Conservation (phyloP, 352 stramenopile species). For the Globisporangium cederbergense region DNA sequence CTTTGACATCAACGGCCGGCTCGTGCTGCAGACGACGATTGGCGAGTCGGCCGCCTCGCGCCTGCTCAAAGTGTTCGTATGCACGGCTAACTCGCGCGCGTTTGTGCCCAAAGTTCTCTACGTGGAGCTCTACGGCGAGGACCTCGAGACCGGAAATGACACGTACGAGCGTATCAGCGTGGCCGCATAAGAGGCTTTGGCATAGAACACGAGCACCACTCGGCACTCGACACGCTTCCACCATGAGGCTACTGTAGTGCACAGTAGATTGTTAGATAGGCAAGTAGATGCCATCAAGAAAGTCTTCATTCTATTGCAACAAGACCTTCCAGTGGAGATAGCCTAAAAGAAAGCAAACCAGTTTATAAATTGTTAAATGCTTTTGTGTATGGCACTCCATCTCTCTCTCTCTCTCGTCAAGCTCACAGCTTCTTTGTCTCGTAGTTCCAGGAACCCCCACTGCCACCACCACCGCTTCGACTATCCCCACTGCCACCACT, state of each 20-base stretch:
- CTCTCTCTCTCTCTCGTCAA: conserved; percentile 3
- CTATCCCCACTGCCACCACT: conserved; percentile 7
- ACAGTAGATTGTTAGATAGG: not conserved
- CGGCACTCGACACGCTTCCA: not conserved
- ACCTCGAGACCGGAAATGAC: conserved; percentile 39
- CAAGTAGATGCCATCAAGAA: not conserved
- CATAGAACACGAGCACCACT: not conserved
- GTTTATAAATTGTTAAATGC: conserved; percentile 11
- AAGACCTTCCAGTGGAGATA: not conserved
- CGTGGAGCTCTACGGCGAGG: conserved; percentile 67
- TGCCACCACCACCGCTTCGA: conserved; percentile 3
- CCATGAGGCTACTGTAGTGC: not conserved
- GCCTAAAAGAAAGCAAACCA: conserved; percentile 4
- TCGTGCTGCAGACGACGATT: conserved; percentile 62
- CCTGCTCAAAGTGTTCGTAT: conserved; percentile 74
- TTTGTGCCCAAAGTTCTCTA: conserved; percentile 79
- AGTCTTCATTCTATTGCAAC: not conserved
- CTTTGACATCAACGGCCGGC: conserved; percentile 46
- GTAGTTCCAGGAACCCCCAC: conserved; percentile 40
- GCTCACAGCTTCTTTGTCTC: conserved; percentile 57
- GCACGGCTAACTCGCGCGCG: conserved; percentile 43
- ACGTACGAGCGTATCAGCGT: conserved; percentile 66
- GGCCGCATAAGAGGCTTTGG: conserved; percentile 7
- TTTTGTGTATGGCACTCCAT: not conserved
- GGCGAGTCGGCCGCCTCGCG: conserved; percentile 31